Conservation (phyloP, 345 rosid genomes). For the Eutrema heterophyllum region DNA sequence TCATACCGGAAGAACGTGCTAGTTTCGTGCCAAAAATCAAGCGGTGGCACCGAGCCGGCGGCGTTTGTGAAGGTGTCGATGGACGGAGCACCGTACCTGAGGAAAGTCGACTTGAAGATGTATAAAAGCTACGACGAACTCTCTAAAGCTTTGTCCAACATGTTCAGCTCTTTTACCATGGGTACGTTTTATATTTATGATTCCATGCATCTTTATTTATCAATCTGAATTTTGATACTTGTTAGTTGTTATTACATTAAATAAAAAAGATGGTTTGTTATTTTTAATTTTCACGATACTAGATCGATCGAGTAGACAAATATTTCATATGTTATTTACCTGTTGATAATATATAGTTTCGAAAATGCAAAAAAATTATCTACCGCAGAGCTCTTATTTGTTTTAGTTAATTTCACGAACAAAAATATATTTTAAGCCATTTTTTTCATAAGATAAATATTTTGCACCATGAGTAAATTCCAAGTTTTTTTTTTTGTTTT, state of each 20-base stretch:
- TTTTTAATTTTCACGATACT: neutral
- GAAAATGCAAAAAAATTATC: neutral
- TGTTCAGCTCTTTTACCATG: conserved; percentile 80
- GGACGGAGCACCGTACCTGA: conserved; percentile 94
- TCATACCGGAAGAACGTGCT: conserved; percentile 77
- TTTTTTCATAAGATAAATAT: neutral
- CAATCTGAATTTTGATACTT: neutral
- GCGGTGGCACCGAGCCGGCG: conserved; percentile 20
- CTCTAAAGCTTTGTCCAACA: conserved; percentile 58
- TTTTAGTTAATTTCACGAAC: neutral
- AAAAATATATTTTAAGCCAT: neutral
- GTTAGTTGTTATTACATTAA: neutral
- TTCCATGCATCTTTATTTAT: neutral
- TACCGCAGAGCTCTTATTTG: neutral
- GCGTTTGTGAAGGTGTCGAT: conserved; percentile 83
- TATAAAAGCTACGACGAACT: conserved; percentile 66
- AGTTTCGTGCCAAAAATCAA: conserved; percentile 40
- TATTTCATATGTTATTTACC: neutral
- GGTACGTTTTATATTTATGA: conserved; percentile 32
- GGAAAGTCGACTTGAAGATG: conserved; percentile 78
- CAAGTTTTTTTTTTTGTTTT: neutral
- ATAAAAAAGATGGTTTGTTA: neutral
- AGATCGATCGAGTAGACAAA: neutral
- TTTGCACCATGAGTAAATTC: neutral
- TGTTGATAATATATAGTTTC: neutral